A percentile compares a stretch with the other conserved stretches of the same genome.
phyloP scores from a whole-genome alignment of 768 basidiomycete species.

The Boletus rubescentipes region DNA sequence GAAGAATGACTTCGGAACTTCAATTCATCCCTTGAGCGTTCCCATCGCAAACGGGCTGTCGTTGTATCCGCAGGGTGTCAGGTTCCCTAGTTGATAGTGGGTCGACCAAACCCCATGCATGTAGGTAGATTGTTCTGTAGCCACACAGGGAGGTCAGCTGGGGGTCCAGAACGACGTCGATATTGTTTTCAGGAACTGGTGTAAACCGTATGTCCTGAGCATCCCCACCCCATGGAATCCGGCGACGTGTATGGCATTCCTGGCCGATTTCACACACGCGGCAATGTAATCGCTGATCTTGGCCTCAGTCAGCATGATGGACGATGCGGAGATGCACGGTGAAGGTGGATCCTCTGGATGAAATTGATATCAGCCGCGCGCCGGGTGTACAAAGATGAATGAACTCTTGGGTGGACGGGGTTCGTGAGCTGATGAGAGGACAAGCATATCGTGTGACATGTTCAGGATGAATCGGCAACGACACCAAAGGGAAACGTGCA shows the following conservation, averaged over 20 bases:
- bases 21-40: background rate
- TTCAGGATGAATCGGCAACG: background rate
- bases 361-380: conserved; percentile 38
- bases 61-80: conserved; percentile 28
- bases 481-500: background rate
- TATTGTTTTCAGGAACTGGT: no score
- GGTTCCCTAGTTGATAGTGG: conserved; percentile 26
- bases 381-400: conserved; percentile 50
- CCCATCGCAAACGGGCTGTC: conserved; percentile 27
- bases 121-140: conserved; percentile 14
- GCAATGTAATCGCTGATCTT: no score
- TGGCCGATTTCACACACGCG: no score
- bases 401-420: conserved; percentile 35
- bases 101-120: conserved; percentile 20
- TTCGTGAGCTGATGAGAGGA: conserved; percentile 41
- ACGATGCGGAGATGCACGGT: conserved; percentile 36
- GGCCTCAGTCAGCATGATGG: no score
- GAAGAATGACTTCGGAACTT: background rate
- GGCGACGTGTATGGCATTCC: no score
- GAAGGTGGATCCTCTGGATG: conserved; percentile 34
- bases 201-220: no score
- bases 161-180: no score
- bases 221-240: no score
- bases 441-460: background rate
- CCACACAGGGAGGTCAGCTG: no score